phyloP scores from a whole-genome alignment of 495 filamentous ascomycete species.

The Penicillium parvum region DNA sequence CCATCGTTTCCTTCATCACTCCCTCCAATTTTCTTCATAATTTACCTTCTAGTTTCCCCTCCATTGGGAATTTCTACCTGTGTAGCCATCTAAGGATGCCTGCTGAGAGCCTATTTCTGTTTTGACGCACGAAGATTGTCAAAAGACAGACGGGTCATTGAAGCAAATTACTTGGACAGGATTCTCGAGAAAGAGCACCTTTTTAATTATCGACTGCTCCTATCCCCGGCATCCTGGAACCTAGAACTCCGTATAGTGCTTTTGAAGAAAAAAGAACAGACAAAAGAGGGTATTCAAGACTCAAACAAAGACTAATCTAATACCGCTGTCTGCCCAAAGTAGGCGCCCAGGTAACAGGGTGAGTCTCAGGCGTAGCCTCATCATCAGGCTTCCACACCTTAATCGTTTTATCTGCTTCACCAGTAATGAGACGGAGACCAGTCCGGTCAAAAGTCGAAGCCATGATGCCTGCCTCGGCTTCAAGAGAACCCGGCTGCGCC shows the following conservation, averaged over 20 bases:
- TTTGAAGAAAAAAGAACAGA: slow-evolving; percentile 14
- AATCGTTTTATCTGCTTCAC: slow-evolving; percentile 95
- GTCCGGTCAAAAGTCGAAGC: slow-evolving; percentile 85
- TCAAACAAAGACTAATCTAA: slow-evolving; percentile 28
- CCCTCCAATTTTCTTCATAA: too few species aligned
- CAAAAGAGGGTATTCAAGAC: slow-evolving; percentile 22
- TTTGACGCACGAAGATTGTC: too few species aligned
- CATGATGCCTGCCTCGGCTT: slow-evolving; percentile 93
- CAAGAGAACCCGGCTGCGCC: slow-evolving; percentile 89
- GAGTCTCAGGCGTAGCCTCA: slow-evolving; percentile 80
- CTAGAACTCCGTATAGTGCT: slow-evolving; percentile 32
- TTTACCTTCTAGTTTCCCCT: too few species aligned
- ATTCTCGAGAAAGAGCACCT: too few species aligned
- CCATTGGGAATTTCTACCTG: too few species aligned
- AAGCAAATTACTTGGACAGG: too few species aligned
- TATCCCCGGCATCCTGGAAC: slow-evolving; percentile 3
- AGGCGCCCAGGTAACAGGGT: slow-evolving; percentile 93
- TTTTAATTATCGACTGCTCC: too few species aligned
- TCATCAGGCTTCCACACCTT: slow-evolving; percentile 96
- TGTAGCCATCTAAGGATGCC: too few species aligned
- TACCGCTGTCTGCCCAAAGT: slow-evolving; percentile 69
- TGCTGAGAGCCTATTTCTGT: too few species aligned
- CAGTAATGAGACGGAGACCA: slow-evolving; percentile 83
- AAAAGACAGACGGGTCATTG: too few species aligned
- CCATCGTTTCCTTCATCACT: too few species aligned